Base-by-base conservation (phyloP, 2,329 filamentous ascomycete species). In the Colletotrichum australisinense region DNA sequence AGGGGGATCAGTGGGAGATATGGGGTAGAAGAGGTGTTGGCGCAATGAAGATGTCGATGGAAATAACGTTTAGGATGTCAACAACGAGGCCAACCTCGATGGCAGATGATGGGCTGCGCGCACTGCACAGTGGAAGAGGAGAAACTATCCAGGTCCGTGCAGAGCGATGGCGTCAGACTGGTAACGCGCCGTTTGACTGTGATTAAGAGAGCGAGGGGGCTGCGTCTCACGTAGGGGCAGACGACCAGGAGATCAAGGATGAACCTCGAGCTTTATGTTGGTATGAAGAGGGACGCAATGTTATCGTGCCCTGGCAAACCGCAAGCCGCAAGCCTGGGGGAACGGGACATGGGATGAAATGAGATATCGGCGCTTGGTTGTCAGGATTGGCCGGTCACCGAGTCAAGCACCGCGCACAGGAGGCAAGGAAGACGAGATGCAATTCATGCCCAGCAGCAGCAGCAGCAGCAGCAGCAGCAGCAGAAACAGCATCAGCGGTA, bases 81-180 rank as follows among this genome's bases (percentile, higher is more conserved):
- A 62, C 19, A 38, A 26, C n/a, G 46, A 56, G 26, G 26, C 22
- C 24, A 19, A 12, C 55, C 24, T 30, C 46, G 53, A 56, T 26
- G 42, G 16, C 28, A 32, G 6, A 16, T 24, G n/a, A 16, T 24
- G 30, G 49, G n/a, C 8, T 24, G 30, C 28, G n/a, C 5, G 12
- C 12, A 19, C 12, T 16, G n/a, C 8, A 12, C 12, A 19, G 38
- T 16, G 38, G 11, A 11, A 35, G 30, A 11, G 16, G 16, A 64
- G 19, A 42, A 58, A 52, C 49, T 30, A 26, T 63, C 49, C 19
- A 42, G 63, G 69, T 35, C 66, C 69, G 69, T 72, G 69, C 70
- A 65, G 67, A 30, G 35, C 22, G 28, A 73, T 73, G 70, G 67
- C 60, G 70, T 73, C 70, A 73, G 70, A 62, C 24, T 42, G 67